These are phyloP conservation scores for Dioszegia aurantiaca DNA, from an alignment of 768 basidiomycete species.

Conservation along the genomic window DNA sequence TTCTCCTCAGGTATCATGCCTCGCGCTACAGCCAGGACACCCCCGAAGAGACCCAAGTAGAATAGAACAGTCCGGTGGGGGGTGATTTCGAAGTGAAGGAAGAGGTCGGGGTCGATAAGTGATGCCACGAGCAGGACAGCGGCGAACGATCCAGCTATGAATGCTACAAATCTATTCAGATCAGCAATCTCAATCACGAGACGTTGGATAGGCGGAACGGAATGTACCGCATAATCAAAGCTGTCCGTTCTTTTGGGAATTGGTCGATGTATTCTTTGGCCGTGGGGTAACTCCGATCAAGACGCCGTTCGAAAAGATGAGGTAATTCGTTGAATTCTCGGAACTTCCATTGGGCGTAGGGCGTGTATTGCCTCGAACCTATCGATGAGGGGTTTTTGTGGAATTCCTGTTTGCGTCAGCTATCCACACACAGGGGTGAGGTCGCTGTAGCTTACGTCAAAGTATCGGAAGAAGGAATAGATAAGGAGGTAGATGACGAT, in stretches of 20 bases:
- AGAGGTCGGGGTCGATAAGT: conserved; percentile 86
- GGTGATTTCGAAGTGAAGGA: conserved; percentile 91
- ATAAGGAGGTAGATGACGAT: conserved; percentile 93
- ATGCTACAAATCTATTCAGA: conserved; percentile 76
- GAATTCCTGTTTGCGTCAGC: conserved; percentile 68
- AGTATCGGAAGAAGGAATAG: conserved; percentile 99
- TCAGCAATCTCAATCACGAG: too few relatives aligned
- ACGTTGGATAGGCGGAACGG: not conserved
- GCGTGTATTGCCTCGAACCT: conserved; percentile 86
- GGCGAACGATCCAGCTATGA: conserved; percentile 92
- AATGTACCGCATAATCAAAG: conserved; percentile 82
- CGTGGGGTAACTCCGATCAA: conserved; percentile 82
- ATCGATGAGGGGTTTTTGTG: conserved; percentile 97
- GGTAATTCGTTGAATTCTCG: conserved; percentile 98
- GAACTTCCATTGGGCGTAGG: conserved; percentile 96
- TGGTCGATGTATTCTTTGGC: conserved; percentile 96
- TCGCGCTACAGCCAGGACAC: conserved; percentile 79
- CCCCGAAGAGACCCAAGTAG: conserved; percentile 84
- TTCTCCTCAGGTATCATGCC: conserved; percentile 97
- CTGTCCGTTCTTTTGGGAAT: conserved; percentile 91
- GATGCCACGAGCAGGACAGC: conserved; percentile 91
- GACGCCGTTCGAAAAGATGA: conserved; percentile 79
- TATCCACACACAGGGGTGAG: not conserved
- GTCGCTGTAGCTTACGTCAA: conserved; percentile 65
- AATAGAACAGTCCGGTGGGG: conserved; percentile 89